A percentile compares a stretch with the other conserved stretches of the same genome.
Evolutionary conservation across 2,329 filamentous ascomycete species (phyloP).

Genomic region (Arthrinium puccinioides): DNA sequence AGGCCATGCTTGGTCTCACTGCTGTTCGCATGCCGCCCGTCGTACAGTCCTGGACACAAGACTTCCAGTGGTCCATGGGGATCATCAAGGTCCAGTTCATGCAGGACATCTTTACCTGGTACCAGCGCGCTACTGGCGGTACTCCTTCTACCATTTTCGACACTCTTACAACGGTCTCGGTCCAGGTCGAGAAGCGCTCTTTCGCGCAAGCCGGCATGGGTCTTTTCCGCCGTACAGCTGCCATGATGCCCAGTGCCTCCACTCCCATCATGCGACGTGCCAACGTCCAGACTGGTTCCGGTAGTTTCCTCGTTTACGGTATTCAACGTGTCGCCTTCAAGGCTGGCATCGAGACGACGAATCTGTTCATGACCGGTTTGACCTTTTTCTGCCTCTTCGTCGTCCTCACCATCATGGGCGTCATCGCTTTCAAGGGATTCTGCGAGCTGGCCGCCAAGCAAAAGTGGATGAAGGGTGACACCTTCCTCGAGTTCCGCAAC

Average conservation of each 20-base stretch:
- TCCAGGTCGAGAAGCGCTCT: constrained; percentile 59
- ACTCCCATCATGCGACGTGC: constrained; percentile 37
- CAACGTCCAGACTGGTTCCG: constrained; percentile 32
- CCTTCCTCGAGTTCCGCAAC: constrained; percentile 80
- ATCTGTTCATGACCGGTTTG: constrained; percentile 79
- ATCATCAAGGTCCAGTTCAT: constrained; percentile 75
- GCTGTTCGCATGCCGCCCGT: constrained; percentile 70
- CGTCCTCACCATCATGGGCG: constrained; percentile 59
- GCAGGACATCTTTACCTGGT: constrained; percentile 78
- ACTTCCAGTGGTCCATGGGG: constrained; percentile 90
- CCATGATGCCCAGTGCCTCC: constrained; percentile 19
- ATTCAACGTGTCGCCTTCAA: constrained; percentile 79
- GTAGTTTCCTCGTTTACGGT: constrained; percentile 55
- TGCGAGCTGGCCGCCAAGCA: constrained; percentile 65
- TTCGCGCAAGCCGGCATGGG: constrained; percentile 22
- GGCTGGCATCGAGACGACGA: constrained; percentile 70
- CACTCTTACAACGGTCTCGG: constrained; percentile 60
- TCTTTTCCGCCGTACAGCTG: constrained; percentile 20
- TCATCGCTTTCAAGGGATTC: constrained; percentile 66
- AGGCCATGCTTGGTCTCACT: constrained; percentile 75
- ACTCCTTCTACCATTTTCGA: constrained; percentile 68
- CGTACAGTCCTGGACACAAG: constrained; percentile 80
- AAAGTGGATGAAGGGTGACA: constrained; percentile 70
- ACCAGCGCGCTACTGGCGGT: constrained; percentile 78
- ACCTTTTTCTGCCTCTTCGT: constrained; percentile 77